Percentiles rank a stretch among this genome's conserved stretches.
phyloP scores from a whole-genome alignment of 805 yeast species.

The Pichia californica region DNA sequence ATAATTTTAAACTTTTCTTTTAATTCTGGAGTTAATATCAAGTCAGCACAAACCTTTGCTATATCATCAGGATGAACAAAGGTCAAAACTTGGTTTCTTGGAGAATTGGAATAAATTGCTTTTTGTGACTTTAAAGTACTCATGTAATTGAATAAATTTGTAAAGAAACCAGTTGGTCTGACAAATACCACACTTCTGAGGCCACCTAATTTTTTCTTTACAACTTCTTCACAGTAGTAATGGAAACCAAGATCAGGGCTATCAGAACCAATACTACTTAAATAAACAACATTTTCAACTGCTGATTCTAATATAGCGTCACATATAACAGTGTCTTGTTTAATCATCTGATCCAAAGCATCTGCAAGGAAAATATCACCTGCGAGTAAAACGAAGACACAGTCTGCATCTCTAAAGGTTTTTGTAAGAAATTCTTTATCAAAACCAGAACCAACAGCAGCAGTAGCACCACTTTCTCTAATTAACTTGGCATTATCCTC shows the following conservation, averaged over 20 bases:
- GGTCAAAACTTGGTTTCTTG: neutral
- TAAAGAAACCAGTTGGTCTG: neutral
- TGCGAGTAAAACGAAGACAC: neutral
- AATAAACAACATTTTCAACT: neutral
- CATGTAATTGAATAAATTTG: neutral
- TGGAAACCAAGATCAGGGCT: neutral
- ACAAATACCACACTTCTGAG: neutral
- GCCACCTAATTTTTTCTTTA: neutral
- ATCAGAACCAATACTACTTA: neutral
- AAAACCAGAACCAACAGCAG: neutral
- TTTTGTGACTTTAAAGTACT: neutral
- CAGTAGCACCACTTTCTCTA: neutral
- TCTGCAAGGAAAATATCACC: neutral
- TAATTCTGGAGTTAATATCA: neutral
- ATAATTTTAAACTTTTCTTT: neutral
- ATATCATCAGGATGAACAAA: neutral
- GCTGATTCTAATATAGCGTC: neutral
- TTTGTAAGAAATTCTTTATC: neutral
- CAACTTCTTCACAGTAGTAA: neutral
- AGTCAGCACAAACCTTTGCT: neutral
- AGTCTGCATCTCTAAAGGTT: too few species aligned
- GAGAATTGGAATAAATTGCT: neutral
- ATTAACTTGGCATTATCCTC: neutral
- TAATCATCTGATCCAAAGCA: neutral
- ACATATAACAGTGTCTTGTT: neutral